Base-by-base conservation (phyloP, 805 yeast genomes). In the Yamadazyma akitaensis region DNA sequence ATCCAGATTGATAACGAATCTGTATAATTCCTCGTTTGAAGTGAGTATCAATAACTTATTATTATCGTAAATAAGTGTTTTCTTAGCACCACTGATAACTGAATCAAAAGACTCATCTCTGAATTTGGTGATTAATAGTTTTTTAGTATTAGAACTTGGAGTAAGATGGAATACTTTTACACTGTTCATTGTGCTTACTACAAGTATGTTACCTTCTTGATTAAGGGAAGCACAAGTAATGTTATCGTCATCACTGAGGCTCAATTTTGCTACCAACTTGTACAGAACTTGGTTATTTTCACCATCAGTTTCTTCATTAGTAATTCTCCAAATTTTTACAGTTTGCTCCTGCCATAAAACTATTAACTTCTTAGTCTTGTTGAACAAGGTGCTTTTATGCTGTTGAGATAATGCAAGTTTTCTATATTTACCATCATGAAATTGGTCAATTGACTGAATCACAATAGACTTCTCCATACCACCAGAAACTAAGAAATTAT, bases 271-370 rank as follows among this genome's bases (percentile, higher is more conserved):
- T 2, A 86, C 81, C 48, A 90, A 63, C 48, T 77, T 79, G 58
- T 77, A 81, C 14, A 76, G 70, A 16, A 55, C 61, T 13, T 58
- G 59, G 57, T 48, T 60, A 12, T 17, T 69, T 13, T 66, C 68
- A n/a, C 58, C 59, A 56, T 48, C 61, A 12, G 16, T 68, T 13
- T 65, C 68, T 13, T 43, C 32, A 7, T 28, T 43, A 11, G 18
- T 18, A 16, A 88, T 58, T 51, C 67, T 70, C 98, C 98, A 94
- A 10, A 94, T 73, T 60, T 89, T 89, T 36, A 92, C 78, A 3
- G 77, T 72, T 60, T 86, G 90, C 54, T 86, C 95, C 56, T 82
- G 85, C 94, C 95, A 92, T 76, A 85, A 75, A 7, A 81, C 75
- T 24, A 92, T 64, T 19, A 82, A 65, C 49, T 83, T 75, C 34